Evolutionary conservation across 306 rosid species (phyloP).

Genomic region (Pyrus pyrifolia): DNA sequence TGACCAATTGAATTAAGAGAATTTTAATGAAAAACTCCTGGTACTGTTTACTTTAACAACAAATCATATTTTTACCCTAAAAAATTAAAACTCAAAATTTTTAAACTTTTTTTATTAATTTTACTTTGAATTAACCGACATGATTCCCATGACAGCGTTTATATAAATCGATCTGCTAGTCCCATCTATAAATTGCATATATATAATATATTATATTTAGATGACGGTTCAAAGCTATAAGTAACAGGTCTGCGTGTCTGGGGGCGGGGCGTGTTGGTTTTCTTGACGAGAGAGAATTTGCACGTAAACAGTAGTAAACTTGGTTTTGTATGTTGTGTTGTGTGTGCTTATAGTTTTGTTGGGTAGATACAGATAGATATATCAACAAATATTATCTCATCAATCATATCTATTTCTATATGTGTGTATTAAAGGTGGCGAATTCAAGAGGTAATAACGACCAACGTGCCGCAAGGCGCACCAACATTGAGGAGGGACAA

Average conservation of each 20-base stretch:
- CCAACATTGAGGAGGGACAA: background rate
- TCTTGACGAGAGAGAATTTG: background rate
- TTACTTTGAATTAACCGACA: background rate
- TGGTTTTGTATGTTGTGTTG: too few relatives aligned
- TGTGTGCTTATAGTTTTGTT: background rate
- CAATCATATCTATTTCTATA: background rate
- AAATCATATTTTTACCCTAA: too few relatives aligned
- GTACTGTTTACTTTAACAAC: too few relatives aligned
- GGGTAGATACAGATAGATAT: too few relatives aligned
- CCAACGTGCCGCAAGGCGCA: background rate
- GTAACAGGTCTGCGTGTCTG: background rate
- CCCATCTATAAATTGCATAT: background rate
- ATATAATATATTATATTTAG: background rate
- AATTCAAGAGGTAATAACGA: background rate
- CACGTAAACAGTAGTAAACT: background rate
- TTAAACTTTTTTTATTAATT: too few relatives aligned
- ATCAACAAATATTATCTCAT: too few relatives aligned
- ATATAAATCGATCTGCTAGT: background rate
- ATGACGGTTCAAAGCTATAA: background rate
- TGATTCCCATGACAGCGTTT: background rate
- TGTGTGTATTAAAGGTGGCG: conserved; percentile 1
- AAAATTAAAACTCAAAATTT: too few relatives aligned
- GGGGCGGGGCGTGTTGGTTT: background rate
- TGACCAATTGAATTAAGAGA: background rate
- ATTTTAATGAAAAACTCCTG: too few relatives aligned